A percentile compares a stretch with the other conserved stretches of the same genome.
These are phyloP conservation scores for Spongospora subterranea DNA, from an alignment of 208 protist species.

Conservation along the genomic window DNA sequence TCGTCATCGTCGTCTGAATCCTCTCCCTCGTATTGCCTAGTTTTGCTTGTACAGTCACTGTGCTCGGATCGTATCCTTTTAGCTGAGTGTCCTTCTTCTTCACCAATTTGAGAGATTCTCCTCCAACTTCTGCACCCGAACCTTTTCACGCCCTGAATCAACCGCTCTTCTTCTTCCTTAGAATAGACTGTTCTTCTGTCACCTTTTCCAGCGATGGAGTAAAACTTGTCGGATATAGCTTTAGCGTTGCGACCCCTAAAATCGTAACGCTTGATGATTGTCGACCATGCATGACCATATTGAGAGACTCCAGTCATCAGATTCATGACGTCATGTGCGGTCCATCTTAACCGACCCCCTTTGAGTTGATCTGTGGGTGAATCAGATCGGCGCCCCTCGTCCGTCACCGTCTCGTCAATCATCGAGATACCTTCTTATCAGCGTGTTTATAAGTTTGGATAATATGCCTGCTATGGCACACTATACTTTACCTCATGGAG, in stretches of 20 bases:
- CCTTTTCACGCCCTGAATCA: conserved; percentile 29
- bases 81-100: neutral
- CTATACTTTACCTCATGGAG: too few species aligned
- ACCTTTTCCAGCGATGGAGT: conserved; percentile 46
- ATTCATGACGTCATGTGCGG: conserved; percentile 6
- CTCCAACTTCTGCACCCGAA: conserved; percentile 41
- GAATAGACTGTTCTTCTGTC: neutral
- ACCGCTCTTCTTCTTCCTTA: neutral
- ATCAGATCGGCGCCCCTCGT: too few species aligned
- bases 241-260: conserved; percentile 48
- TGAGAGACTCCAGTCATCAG: conserved; percentile 7
- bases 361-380: conserved; percentile 7
- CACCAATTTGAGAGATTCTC: neutral
- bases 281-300: conserved; percentile 41
- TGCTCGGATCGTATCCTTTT: neutral
- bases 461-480: too few species aligned
- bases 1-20: neutral
- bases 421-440: too few species aligned
- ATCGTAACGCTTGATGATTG: conserved; percentile 48
- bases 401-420: too few species aligned
- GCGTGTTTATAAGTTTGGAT: too few species aligned
- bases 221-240: conserved; percentile 48
- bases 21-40: neutral
- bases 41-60: too few species aligned
- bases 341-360: neutral